Evolutionary conservation across 208 protist species (phyloP).

Genomic region (Blechomonas ayalai): DNA sequence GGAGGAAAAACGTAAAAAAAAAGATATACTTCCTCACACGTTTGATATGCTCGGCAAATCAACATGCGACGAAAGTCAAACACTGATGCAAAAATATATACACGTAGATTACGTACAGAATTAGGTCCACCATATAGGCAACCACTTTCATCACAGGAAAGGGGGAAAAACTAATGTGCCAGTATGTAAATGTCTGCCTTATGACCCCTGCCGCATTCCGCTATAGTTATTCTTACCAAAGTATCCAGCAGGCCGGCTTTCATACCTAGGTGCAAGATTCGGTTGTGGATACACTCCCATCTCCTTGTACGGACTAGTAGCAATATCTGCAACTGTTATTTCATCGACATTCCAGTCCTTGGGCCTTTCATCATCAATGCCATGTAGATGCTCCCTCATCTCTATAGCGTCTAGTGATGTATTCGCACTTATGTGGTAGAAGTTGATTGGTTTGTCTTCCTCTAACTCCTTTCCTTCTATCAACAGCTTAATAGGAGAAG

Average conservation of each 20-base stretch:
- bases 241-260: conserved; percentile 64
- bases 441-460: conserved; percentile 22
- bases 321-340: conserved; percentile 39
- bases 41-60: too few species aligned
- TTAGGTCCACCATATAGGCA: not conserved
- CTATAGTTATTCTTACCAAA: conserved; percentile 77
- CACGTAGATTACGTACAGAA: not conserved
- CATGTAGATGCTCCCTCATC: conserved; percentile 54
- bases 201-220: conserved; percentile 65
- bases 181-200: conserved; percentile 7
- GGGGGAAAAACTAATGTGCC: conserved; percentile 2
- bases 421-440: conserved; percentile 57
- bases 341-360: conserved; percentile 87
- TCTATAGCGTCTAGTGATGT: conserved; percentile 71
- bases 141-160: not conserved
- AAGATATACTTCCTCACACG: too few species aligned
- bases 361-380: conserved; percentile 35
- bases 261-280: conserved; percentile 75
- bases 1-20: too few species aligned
- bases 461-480: conserved; percentile 73
- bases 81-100: not conserved
- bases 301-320: conserved; percentile 74
- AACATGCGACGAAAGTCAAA: not conserved
- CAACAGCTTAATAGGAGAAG: conserved; percentile 44
- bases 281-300: conserved; percentile 71